Conservation (phyloP, 495 filamentous ascomycete species). For the Glarea lozoyensis region DNA sequence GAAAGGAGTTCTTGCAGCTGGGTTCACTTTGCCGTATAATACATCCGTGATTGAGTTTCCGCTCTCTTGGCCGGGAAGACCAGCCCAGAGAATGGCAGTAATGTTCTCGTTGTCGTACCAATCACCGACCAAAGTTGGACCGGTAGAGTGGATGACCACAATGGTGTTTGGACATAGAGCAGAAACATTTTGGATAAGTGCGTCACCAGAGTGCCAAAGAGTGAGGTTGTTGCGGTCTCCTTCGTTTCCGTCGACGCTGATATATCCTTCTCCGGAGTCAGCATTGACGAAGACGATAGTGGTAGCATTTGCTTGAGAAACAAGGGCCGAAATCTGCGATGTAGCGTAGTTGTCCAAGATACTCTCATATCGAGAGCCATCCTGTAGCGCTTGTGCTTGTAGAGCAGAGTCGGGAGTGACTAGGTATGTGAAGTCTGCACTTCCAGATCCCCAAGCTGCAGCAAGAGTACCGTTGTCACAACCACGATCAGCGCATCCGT, state of each 20-base stretch:
- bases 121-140: constrained; percentile 68
- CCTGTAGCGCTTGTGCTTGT: constrained; percentile 56
- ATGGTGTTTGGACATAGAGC: constrained; percentile 81
- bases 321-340: constrained; percentile 46
- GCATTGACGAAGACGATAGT: constrained; percentile 87
- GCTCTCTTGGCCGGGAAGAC: constrained; percentile 83
- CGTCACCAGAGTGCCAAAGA: constrained; percentile 75
- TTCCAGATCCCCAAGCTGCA: constrained; percentile 91
- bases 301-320: constrained; percentile 53
- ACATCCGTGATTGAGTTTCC: constrained; percentile 84
- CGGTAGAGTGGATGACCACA: constrained; percentile 81
- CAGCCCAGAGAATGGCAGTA: constrained; percentile 93
- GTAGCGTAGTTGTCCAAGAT: constrained; percentile 69
- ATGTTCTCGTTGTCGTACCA: constrained; percentile 83
- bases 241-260: constrained; percentile 73
- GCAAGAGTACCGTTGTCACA: constrained; percentile 82
- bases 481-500: constrained; percentile 72
- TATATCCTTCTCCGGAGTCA: constrained; percentile 81
- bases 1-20: constrained; percentile 79
- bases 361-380: constrained; percentile 58
- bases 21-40: constrained; percentile 84
- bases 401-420: constrained; percentile 82
- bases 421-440: constrained; percentile 83
- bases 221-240: constrained; percentile 94
- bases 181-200: constrained; percentile 72